A percentile compares a stretch with the other conserved stretches of the same genome.
These are phyloP conservation scores for Skeletonema menzelii DNA, from an alignment of 108 stramenopile genomes.

Conservation along the genomic window DNA sequence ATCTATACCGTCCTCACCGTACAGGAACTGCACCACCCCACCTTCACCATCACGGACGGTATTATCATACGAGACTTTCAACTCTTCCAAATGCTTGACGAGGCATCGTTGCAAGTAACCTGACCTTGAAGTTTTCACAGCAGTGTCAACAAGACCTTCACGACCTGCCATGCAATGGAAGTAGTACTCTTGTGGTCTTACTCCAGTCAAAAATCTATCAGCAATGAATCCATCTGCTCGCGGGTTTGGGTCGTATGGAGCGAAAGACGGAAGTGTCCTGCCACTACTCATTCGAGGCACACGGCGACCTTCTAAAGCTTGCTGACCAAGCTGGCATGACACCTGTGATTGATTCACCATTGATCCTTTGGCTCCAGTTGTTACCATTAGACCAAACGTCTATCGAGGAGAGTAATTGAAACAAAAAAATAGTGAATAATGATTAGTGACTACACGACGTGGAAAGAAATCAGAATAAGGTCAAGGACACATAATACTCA, in stretches of 20 bases:
- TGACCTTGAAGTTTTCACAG: slow-evolving; percentile 98
- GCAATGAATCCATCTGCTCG: slow-evolving; percentile 99
- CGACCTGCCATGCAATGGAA: slow-evolving; percentile 99
- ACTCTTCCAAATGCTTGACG: slow-evolving; percentile 97
- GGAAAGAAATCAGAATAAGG: neutral
- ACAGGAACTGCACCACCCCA: slow-evolving; percentile 97
- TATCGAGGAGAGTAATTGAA: slow-evolving; percentile 2
- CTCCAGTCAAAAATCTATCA: slow-evolving; percentile 98
- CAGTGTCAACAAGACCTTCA: slow-evolving; percentile 95
- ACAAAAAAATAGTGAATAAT: slow-evolving; percentile 4
- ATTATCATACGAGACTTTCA: slow-evolving; percentile 94
- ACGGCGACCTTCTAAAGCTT: slow-evolving; percentile 98
- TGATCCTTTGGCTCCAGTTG: slow-evolving; percentile 98
- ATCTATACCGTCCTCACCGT: slow-evolving; percentile 99
- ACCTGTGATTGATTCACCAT: slow-evolving; percentile 99
- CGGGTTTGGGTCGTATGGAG: slow-evolving; percentile 95
- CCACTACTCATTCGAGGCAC: slow-evolving; percentile 98
- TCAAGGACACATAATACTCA: slow-evolving; percentile 29
- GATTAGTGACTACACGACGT: neutral
- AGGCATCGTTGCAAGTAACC: slow-evolving; percentile 99
- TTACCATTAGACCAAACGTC: slow-evolving; percentile 97
- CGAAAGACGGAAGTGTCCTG: slow-evolving; percentile 96
- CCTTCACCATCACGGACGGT: slow-evolving; percentile 99
- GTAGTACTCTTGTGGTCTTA: slow-evolving; percentile 99
- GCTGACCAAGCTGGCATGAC: slow-evolving; percentile 98